These are phyloP conservation scores for Drechslera avenae DNA, from an alignment of 2,329 filamentous ascomycete species.

Conservation along the genomic window DNA sequence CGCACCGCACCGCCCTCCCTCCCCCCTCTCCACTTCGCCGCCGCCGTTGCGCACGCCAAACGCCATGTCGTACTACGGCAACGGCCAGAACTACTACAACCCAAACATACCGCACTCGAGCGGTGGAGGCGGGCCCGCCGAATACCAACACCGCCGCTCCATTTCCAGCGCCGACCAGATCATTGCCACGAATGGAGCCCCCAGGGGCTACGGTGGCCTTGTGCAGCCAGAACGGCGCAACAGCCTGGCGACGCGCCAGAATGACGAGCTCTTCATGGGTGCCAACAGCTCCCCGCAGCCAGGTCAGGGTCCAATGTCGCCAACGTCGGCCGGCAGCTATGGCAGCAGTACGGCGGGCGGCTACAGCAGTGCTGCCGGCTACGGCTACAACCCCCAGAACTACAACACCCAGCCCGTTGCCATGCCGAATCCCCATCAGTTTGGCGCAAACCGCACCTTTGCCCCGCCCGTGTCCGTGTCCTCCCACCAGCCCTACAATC, in stretches of 20 bases:
- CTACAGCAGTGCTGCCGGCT: constrained; percentile 41
- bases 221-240: constrained; percentile 42
- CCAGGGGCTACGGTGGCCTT: constrained; percentile 40
- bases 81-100: constrained; percentile 59
- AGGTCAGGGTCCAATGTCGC: constrained; percentile 36
- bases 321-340: constrained; percentile 28
- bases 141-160: constrained; percentile 54
- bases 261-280: constrained; percentile 69
- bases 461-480: constrained; percentile 30
- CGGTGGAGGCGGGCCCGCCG: constrained; percentile 44
- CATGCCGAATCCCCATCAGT: constrained; percentile 68
- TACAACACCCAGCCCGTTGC: constrained; percentile 55
- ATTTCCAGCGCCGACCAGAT: constrained; percentile 76
- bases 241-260: constrained; percentile 46
- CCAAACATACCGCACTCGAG: constrained; percentile 50
- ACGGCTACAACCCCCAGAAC: constrained; percentile 66
- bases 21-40: constrained; percentile 22
- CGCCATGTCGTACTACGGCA: constrained; percentile 63
- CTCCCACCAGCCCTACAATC: constrained; percentile 51
- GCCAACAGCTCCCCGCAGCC: constrained; percentile 37
- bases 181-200: constrained; percentile 66
- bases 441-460: constrained; percentile 47
- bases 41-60: constrained; percentile 15
- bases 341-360: constrained; percentile 22
- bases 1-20: too few relatives aligned